These are phyloP conservation scores for Cytospora mali DNA, from an alignment of 2,329 filamentous ascomycete species.

Conservation along the genomic window DNA sequence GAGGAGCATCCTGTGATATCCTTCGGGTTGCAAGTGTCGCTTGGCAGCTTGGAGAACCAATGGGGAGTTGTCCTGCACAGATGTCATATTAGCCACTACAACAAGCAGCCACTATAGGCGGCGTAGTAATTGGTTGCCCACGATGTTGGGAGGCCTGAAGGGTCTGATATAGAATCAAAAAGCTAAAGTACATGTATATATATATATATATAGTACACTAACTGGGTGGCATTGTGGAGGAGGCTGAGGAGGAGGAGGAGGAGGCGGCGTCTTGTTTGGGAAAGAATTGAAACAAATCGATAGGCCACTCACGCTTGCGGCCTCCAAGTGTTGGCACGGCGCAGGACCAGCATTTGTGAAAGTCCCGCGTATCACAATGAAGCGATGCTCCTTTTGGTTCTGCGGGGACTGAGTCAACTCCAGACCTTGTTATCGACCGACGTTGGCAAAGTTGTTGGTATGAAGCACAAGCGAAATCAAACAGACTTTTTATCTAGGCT, in stretches of 20 bases:
- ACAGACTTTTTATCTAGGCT: not conserved
- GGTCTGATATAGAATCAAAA: no score
- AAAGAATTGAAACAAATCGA: not conserved
- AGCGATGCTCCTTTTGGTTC: not conserved
- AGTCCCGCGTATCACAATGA: not conserved
- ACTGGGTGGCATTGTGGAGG: not conserved
- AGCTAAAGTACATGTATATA: no score
- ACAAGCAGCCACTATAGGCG: not conserved
- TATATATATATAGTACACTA: no score
- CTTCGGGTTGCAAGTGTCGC: not conserved
- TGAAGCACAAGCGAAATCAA: not conserved
- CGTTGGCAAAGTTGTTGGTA: no score
- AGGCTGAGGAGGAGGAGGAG: not conserved
- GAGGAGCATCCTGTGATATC: not conserved
- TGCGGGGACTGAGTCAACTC: not conserved
- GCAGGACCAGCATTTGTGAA: not conserved
- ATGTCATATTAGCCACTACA: no score
- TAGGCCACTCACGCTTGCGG: not conserved
- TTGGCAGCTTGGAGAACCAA: not conserved
- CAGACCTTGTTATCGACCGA: not conserved
- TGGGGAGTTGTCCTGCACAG: no score
- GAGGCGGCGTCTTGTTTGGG: not conserved
- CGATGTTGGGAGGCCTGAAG: no score
- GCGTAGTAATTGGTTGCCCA: no score
- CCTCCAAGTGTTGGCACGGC: not conserved